Conservation (phyloP, 225 moss, liverwort and hornwort genomes). For the Bryoerythrophyllum caledonicum region DNA sequence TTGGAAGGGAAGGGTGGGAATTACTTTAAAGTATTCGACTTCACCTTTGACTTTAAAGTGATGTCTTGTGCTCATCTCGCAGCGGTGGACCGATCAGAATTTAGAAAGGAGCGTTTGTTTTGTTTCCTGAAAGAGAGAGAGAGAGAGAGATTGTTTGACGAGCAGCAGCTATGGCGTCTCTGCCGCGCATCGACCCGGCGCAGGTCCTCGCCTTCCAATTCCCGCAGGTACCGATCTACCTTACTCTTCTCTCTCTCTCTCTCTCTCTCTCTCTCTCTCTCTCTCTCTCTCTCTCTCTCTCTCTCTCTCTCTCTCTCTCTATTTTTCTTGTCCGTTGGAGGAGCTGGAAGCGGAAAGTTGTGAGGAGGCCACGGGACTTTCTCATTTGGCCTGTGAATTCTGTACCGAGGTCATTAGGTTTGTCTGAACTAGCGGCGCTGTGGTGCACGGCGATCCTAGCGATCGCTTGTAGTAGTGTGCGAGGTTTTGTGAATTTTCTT, state of each 20-base stretch:
- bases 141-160: background rate
- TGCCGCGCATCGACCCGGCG: slow-evolving; percentile 35
- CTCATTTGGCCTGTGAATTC: background rate
- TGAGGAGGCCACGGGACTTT: background rate
- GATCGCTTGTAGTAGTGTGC: background rate
- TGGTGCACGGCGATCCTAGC: background rate
- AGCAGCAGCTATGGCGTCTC: slow-evolving; percentile 26
- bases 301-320: no score
- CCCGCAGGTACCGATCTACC: slow-evolving; percentile 20
- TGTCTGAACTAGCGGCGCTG: background rate
- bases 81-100: no score
- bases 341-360: no score
- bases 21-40: no score
- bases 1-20: no score
- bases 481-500: background rate
- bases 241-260: background rate
- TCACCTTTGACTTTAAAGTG: no score
- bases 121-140: no score
- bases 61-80: no score
- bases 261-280: background rate
- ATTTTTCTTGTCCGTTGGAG: background rate
- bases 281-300: no score
- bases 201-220: slow-evolving; percentile 26
- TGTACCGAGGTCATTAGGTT: background rate
- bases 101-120: no score